Evolutionary conservation across 176 grass and related monocot species (phyloP).

Genomic region (Sorghum bicolor): Sorghum_bicolor_NCBIv3 NC_012872.2:66018001-66018500

Average conservation of each 20-base stretch:
- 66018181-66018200: slow-evolving; percentile 61
- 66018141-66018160: slow-evolving; percentile 83
- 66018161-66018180: slow-evolving; percentile 65
- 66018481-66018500: slow-evolving; percentile 81
- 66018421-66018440: slow-evolving; percentile 91
- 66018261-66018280: slow-evolving; percentile 61
- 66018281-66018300: slow-evolving; percentile 59
- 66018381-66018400: slow-evolving; percentile 69
- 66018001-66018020: slow-evolving; percentile 86
- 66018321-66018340: slow-evolving; percentile 58
- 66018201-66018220: slow-evolving; percentile 50
- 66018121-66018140: slow-evolving; percentile 63
- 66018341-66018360: slow-evolving; percentile 67
- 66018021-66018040: slow-evolving; percentile 84
- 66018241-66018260: slow-evolving; percentile 70
- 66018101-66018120: slow-evolving; percentile 73
- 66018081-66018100: slow-evolving; percentile 92
- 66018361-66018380: slow-evolving; percentile 39
- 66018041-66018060: slow-evolving; percentile 75
- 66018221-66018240: slow-evolving; percentile 39
- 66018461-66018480: slow-evolving; percentile 97
- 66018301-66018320: slow-evolving; percentile 61
- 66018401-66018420: slow-evolving; percentile 63
- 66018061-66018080: slow-evolving; percentile 87
- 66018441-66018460: slow-evolving; percentile 83